Percentiles rank a stretch among this genome's conserved stretches.
phyloP scores from a whole-genome alignment of 768 basidiomycete genomes.

The Mycena galericulata region DNA sequence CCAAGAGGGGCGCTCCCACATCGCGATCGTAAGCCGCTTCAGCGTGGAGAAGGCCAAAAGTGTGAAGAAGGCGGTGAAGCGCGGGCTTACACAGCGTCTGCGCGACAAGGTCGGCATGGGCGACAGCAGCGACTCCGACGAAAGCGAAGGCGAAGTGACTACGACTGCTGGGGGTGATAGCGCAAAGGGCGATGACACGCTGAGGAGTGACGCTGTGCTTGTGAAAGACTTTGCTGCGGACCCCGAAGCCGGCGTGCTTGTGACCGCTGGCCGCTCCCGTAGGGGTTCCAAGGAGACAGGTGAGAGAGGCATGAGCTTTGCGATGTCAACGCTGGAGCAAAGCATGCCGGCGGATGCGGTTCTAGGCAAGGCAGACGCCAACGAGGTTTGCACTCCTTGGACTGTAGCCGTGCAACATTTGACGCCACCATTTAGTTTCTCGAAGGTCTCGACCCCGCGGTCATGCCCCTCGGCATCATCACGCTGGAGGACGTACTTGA shows the following conservation, averaged over 20 bases:
- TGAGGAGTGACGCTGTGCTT: constrained; percentile 38
- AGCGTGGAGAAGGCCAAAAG: constrained; percentile 79
- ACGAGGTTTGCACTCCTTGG: constrained; percentile 53
- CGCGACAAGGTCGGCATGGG: constrained; percentile 81
- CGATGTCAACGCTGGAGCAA: constrained; percentile 60
- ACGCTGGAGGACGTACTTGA: constrained; percentile 80
- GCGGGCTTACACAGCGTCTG: constrained; percentile 82
- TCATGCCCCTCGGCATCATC: constrained; percentile 78
- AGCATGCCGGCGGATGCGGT: constrained; percentile 79
- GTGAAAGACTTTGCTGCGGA: constrained; percentile 44
- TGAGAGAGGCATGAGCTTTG: constrained; percentile 28
- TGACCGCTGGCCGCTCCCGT: constrained; percentile 5
- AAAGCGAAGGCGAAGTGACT: constrained; percentile 29
- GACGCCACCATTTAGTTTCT: constrained; percentile 56
- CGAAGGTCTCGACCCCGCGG: constrained; percentile 67
- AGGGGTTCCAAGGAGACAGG: constrained; percentile 15
- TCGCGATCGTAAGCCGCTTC: constrained; percentile 90
- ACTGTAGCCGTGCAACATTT: background rate
- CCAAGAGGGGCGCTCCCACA: constrained; percentile 91
- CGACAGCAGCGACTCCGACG: constrained; percentile 55
- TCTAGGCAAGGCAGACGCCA: constrained; percentile 64
- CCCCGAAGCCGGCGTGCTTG: constrained; percentile 28
- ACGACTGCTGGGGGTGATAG: constrained; percentile 8
- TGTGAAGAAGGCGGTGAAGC: constrained; percentile 87
- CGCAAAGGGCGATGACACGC: constrained; percentile 19